Base-by-base conservation (phyloP, 495 filamentous ascomycete species). In the Penicillium maclennaniae region DNA sequence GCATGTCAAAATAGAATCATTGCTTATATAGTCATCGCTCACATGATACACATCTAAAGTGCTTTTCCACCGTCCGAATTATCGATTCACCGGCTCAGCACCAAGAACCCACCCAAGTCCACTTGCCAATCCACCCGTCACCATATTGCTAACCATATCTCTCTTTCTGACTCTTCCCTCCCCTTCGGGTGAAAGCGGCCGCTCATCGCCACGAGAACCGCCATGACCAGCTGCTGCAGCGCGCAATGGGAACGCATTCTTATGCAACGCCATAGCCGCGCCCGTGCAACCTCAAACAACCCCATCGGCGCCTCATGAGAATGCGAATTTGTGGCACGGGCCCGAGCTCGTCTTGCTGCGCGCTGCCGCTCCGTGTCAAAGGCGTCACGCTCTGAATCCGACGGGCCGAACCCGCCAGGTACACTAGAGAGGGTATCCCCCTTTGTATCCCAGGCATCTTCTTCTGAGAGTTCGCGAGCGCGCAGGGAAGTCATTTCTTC, bases 211-310 rank as follows among this genome's bases (percentile, higher is more conserved):
- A 28, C 56, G 58, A 50, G 59, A 49, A 28, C 65, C 52, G 23
- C 55, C 41, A 50, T 60, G 56, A 59, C 59, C 54, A 58, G 50
- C 50, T 3, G 54, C 61, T 39, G 63, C 58, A 5, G 60, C 67
- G 14, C 71, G 66, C 10, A 86, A 61, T 9, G 81, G 81, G 56
- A 84, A 84, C 4, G 83, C 78, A 58, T 77, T 84, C 67, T 81
- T 81, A 48, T 82, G 79, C 20, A 87, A 79, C 7, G 95, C 91
- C 38, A 85, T 78, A 6, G 88, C 83, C 27, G 91, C 91, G 47
- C 86, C 90, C 90, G 79, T 7, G 92, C 91, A 39, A 97, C 82
- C 55, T 96, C 95, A 62, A 98, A 97, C 21, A 97, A 74, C 2
- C 90, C 91, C 86, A 97, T 92, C 0, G 93, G 93, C 28, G 89